These are phyloP conservation scores for Salix suchowensis DNA, from an alignment of 345 rosid species.

Conservation along the genomic window DNA sequence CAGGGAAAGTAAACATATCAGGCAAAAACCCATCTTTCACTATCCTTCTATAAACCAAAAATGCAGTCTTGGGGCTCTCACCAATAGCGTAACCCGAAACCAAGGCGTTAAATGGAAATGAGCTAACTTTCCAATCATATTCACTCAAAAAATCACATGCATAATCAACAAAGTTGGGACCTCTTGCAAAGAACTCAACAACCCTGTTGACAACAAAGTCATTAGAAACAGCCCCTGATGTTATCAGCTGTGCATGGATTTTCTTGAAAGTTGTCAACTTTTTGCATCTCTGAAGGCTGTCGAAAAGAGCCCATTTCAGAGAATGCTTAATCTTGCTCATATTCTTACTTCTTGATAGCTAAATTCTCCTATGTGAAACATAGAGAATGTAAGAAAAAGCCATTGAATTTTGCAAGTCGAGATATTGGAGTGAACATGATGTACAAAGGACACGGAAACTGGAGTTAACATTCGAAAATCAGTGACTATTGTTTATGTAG, in stretches of 20 bases:
- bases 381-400: neutral
- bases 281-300: conserved; percentile 22
- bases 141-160: conserved; percentile 12
- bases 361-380: neutral
- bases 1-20: conserved; percentile 40
- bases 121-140: conserved; percentile 6
- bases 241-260: conserved; percentile 21
- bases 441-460: neutral
- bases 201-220: conserved; percentile 18
- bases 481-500: neutral
- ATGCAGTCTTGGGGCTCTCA: conserved; percentile 7
- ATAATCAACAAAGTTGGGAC: conserved; percentile 5
- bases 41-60: conserved; percentile 4
- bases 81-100: conserved; percentile 8
- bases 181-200: conserved; percentile 21
- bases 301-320: conserved; percentile 15
- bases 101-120: conserved; percentile 28
- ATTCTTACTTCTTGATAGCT: neutral
- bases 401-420: neutral
- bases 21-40: conserved; percentile 34
- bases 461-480: neutral
- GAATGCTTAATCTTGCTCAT: neutral
- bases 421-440: neutral
- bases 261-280: conserved; percentile 31
- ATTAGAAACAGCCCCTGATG: conserved; percentile 20